Conservation (phyloP, 352 stramenopile species). For the Pythium dissotocum region DNA sequence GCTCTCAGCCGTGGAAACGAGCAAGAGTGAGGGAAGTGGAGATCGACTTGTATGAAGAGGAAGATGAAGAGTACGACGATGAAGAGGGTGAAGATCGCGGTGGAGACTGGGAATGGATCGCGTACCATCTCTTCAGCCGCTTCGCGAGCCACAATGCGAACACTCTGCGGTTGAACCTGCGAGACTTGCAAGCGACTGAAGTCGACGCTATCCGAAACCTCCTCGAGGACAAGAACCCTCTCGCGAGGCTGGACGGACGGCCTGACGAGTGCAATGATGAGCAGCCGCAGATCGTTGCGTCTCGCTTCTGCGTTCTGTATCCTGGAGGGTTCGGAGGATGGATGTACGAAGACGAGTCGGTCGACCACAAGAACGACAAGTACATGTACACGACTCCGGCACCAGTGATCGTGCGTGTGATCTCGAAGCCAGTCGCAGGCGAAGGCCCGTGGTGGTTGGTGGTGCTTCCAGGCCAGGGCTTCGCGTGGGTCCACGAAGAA, state of each 20-base stretch:
- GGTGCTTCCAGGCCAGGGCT: not conserved
- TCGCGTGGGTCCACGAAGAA: not conserved
- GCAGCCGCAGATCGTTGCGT: not conserved
- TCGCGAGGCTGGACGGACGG: not conserved
- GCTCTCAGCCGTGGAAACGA: not conserved
- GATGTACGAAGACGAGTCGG: not conserved
- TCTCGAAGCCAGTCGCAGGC: not conserved
- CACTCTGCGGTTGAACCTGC: not conserved
- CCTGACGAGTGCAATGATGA: not conserved
- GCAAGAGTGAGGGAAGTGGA: not conserved
- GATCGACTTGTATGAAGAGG: not conserved
- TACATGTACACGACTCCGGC: not conserved
- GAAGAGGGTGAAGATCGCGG: not conserved
- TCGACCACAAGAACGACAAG: not conserved
- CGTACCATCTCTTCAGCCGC: not conserved
- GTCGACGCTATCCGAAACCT: not conserved
- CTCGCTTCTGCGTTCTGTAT: not conserved
- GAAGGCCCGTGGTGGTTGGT: not conserved
- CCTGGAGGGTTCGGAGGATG: not conserved
- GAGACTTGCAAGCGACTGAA: not conserved
- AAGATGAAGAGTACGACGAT: not conserved
- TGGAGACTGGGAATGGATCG: not conserved
- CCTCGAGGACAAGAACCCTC: not conserved
- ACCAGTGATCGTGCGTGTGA: not conserved
- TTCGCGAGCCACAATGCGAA: not conserved